phyloP scores from a whole-genome alignment of 75 land plant species.

The Picea sitchensis region DNA sequence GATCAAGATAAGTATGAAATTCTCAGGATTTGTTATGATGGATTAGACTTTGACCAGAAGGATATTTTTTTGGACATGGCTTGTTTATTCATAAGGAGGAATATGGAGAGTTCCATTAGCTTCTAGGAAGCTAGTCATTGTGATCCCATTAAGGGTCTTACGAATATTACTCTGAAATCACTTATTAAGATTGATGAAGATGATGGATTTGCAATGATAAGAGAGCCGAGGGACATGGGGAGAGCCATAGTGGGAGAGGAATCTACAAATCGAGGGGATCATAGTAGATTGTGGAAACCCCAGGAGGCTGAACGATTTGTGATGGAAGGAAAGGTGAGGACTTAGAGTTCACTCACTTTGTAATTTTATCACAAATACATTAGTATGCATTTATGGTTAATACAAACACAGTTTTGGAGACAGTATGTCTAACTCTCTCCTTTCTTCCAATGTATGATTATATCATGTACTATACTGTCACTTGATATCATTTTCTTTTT shows the following conservation, averaged over 20 bases:
- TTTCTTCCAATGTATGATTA: no score
- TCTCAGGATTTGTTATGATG: conserved; percentile 9
- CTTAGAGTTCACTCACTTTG: neutral
- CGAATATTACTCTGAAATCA: conserved; percentile 3
- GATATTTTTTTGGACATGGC: conserved; percentile 11
- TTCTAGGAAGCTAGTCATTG: conserved; percentile 11
- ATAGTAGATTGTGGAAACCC: conserved; percentile 7
- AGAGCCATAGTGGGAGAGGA: conserved; percentile 11
- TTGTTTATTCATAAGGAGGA: conserved; percentile 12
- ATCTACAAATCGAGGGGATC: neutral
- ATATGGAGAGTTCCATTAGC: conserved; percentile 6
- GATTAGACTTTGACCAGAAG: neutral
- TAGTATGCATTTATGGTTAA: no score
- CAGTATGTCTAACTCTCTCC: no score
- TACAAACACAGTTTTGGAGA: no score
- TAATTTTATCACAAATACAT: no score
- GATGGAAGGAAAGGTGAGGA: conserved; percentile 9
- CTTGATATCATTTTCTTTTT: no score
- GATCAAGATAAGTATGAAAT: neutral
- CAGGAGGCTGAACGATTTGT: conserved; percentile 2
- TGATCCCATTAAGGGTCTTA: conserved; percentile 2
- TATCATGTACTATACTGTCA: no score
- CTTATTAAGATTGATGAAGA: conserved; percentile 5
- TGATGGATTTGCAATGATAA: conserved; percentile 8
- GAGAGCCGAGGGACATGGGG: conserved; percentile 9